Base-by-base conservation (phyloP, 2,329 filamentous ascomycete genomes). In the Ascochyta clinopodiicola region DNA sequence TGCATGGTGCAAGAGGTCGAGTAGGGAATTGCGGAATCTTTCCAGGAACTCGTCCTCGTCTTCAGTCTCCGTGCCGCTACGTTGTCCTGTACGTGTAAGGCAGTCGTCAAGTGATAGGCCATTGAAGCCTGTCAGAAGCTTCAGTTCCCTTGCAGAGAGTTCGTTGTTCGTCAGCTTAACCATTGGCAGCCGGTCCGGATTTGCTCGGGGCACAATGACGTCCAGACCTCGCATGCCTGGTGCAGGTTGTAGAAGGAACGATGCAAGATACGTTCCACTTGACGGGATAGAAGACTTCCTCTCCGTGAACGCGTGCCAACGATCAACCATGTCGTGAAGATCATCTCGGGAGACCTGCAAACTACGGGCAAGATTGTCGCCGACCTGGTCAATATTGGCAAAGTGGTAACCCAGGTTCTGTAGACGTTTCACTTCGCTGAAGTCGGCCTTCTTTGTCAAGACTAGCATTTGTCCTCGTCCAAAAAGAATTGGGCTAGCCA, bases 391-490 rank as follows among this genome's bases (percentile, higher is more conserved):
- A 21, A 71, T 61, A 29, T 56, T 68, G 12, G 89, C 89, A 66
- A 96, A 96, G n/a, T 89, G 85, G 72, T 88, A 96, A 1, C 92
- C 92, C 10, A 84, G 79, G 1, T 90, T 86, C 59, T 88, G 84
- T 13, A 96, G 81, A 25, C 83, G 82, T 46, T 85, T 81, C 0
- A 84, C 81, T 32, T 92, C 89, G 0, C 82, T 78, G 31, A 80
- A 79, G 31, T 81, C 79, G 1, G 89, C 80, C 38, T 82, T 82
- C 10, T 87, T 88, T 6, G 92, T 88, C 9, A 96, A 82, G 65
- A 96, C 92, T 72, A 96, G 85, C 40, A 96, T 81, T 49, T 93
- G 91, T 0, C 92, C 92, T 56, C 86, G 87, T 4, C 89, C 89
- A 34, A 86, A 82, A 0, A 79, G 57, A 29, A 74, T 70, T 1